Percentiles rank a stretch among this genome's conserved stretches.
Conservation (phyloP, 1,284 basidiomycete species). For the Cutaneotrichosporon cutaneum region DNA sequence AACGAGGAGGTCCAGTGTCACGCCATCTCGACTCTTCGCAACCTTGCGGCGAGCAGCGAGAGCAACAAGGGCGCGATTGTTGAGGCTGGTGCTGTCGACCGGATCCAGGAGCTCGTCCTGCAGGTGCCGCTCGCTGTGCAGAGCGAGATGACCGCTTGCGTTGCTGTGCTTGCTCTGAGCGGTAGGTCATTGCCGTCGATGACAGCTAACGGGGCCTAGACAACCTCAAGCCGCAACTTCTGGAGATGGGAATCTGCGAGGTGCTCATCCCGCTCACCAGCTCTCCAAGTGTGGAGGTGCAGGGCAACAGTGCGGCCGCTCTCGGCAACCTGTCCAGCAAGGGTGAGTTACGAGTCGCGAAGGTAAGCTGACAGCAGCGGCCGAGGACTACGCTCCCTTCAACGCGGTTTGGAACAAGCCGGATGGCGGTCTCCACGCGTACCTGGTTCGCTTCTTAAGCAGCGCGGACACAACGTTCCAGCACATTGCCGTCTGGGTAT, state of each 20-base stretch:
- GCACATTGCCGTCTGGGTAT: slow-evolving; percentile 93
- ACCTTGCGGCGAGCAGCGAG: slow-evolving; percentile 94
- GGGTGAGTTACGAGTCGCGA: slow-evolving; percentile 56
- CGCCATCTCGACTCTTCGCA: slow-evolving; percentile 96
- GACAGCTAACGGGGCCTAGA: slow-evolving; percentile 57
- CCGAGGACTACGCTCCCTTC: slow-evolving; percentile 96
- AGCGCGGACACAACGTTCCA: slow-evolving; percentile 98
- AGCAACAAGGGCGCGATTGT: slow-evolving; percentile 99
- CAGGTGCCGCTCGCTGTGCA: slow-evolving; percentile 96
- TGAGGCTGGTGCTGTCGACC: slow-evolving; percentile 95
- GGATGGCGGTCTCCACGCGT: slow-evolving; percentile 93
- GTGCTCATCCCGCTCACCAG: slow-evolving; percentile 96
- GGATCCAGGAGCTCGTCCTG: slow-evolving; percentile 94
- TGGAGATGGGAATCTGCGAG: slow-evolving; percentile 98
- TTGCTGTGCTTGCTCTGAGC: slow-evolving; percentile 88
- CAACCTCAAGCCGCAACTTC: slow-evolving; percentile 87
- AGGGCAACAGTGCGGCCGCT: slow-evolving; percentile 97
- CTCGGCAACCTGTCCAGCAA: slow-evolving; percentile 96
- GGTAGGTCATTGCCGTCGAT: slow-evolving; percentile 57
- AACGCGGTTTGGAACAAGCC: slow-evolving; percentile 98
- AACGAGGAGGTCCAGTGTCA: slow-evolving; percentile 99
- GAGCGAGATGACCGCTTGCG: slow-evolving; percentile 99
- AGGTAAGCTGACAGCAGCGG: slow-evolving; percentile 54
- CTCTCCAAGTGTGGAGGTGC: slow-evolving; percentile 94
- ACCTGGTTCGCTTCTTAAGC: slow-evolving; percentile 90